Percentiles rank a stretch among this genome's conserved stretches.
Conservation (phyloP, 2,329 filamentous ascomycete genomes). For the Fusarium foetens region DNA sequence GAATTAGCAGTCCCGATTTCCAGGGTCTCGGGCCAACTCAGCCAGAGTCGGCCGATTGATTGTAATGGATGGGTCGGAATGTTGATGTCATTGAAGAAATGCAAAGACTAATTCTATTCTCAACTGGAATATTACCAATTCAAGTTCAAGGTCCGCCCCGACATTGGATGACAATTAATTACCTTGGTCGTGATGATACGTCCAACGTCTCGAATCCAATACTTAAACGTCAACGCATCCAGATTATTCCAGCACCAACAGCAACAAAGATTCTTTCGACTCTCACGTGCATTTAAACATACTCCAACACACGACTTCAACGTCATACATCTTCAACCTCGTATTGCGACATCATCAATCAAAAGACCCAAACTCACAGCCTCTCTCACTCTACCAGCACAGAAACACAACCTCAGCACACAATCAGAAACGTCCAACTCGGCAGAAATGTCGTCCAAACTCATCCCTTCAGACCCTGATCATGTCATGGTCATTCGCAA, state of each 20-base stretch:
- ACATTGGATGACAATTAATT: constrained; percentile 1
- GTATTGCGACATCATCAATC: background rate
- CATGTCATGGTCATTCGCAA: constrained; percentile 92
- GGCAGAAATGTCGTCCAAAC: constrained; percentile 66
- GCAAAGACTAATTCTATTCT: background rate
- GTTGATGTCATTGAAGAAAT: constrained; percentile 37
- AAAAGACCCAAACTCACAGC: background rate
- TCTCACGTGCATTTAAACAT: constrained; percentile 13
- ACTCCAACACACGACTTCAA: constrained; percentile 2
- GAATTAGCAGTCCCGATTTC: background rate
- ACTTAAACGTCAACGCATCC: constrained; percentile 13
- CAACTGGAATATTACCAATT: constrained; percentile 15
- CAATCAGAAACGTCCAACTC: constrained; percentile 3
- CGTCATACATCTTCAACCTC: constrained; percentile 17
- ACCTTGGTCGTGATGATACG: constrained; percentile 15
- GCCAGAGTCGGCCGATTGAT: constrained; percentile 8
- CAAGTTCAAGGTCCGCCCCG: constrained; percentile 7
- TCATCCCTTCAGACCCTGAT: constrained; percentile 76
- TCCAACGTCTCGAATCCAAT: background rate
- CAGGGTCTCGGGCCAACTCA: constrained; percentile 2
- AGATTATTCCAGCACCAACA: background rate
- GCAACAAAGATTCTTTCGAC: background rate
- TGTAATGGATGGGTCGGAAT: background rate
- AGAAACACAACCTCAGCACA: constrained; percentile 17
- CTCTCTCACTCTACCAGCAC: background rate